These are phyloP conservation scores for Citeromyces siamensis DNA, from an alignment of 1,139 yeast species.

Conservation along the genomic window DNA sequence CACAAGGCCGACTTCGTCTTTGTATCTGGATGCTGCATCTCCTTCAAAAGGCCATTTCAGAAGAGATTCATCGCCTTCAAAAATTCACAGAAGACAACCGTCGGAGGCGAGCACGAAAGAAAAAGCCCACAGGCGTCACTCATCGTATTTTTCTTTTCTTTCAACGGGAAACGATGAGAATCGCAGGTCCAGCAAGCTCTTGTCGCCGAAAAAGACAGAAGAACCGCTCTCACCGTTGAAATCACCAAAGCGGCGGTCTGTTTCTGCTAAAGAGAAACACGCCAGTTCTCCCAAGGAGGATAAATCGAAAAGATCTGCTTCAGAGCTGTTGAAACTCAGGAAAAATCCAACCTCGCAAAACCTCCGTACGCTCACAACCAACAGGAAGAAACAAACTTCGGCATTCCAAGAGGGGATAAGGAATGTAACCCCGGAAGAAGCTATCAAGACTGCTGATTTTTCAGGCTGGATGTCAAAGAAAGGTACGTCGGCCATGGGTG, in stretches of 20 bases:
- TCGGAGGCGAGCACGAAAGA: constrained; percentile 16
- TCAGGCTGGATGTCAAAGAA: constrained; percentile 96
- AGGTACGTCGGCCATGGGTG: constrained; percentile 72
- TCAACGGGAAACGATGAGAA: constrained; percentile 11
- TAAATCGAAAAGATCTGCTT: constrained; percentile 15
- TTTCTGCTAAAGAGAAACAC: constrained; percentile 22
- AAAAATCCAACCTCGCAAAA: constrained; percentile 3
- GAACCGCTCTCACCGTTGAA: constrained; percentile 5
- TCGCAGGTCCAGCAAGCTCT: constrained; percentile 7
- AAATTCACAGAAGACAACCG: constrained; percentile 22
- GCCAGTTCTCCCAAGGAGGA: constrained; percentile 10
- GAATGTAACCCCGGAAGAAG: constrained; percentile 61
- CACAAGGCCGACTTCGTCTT: constrained; percentile 29
- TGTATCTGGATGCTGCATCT: constrained; percentile 22
- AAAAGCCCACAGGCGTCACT: constrained; percentile 20
- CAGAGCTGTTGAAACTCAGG: constrained; percentile 9
- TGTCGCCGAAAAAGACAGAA: constrained; percentile 1
- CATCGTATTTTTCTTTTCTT: constrained; percentile 32
- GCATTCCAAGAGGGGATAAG: constrained; percentile 93
- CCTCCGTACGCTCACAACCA: constrained; percentile 8
- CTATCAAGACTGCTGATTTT: constrained; percentile 61
- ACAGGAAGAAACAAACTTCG: constrained; percentile 56
- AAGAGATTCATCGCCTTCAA: constrained; percentile 14
- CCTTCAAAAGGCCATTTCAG: constrained; percentile 5
- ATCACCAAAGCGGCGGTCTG: constrained; percentile 22